Base-by-base conservation (phyloP, 805 yeast species). In the Clavispora phyllophila region DNA sequence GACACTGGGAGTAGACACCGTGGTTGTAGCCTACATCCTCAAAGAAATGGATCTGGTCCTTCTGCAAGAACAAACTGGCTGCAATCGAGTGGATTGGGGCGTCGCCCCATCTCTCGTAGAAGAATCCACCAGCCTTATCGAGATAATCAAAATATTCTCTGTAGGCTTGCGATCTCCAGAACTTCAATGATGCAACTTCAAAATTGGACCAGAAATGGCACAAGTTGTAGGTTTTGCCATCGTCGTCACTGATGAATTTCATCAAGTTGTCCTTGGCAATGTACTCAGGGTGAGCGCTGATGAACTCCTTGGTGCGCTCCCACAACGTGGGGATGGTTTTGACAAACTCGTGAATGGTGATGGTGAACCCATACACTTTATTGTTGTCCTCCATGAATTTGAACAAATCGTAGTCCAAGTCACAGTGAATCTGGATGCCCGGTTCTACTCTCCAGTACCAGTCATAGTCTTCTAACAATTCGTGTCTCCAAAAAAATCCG, bases 81-180 rank as follows among this genome's bases (percentile, higher is more conserved):
- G 86, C 95, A 39, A 87, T 73, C 0, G 95, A 78, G 64, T 87
- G 95, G n/a, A 87, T 78, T 3, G 95, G 95, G 0, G 95, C 96
- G 63, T 87, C 96, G 17, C 96, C 96, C 95, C 96, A 87, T 51
- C 96, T 73, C 65, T 87, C 93, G 57, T 85, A 84, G 60, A 78
- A 86, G 60, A 86, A 86, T 0, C 95, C 95, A 44, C 95, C 95
- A 3, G 76, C 60, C 37, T 61, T 46, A 57, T 86, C 95, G 36
- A 86, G 66, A 57, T 66, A 66, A 18, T 83, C 68, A 58, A 85
- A 85, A 62, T 75, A 84, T 8, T 73, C 68, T 36, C 71, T 67
- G 62, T 84, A 85, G 17, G 73, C 70, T 28, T 70, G 61, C 0
- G 78, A 67, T 50, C 88, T 68, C 76, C 81, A 82, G 47, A 85